phyloP scores from a whole-genome alignment of 2,329 filamentous ascomycete genomes.

The Trichoderma atroviride region DNA sequence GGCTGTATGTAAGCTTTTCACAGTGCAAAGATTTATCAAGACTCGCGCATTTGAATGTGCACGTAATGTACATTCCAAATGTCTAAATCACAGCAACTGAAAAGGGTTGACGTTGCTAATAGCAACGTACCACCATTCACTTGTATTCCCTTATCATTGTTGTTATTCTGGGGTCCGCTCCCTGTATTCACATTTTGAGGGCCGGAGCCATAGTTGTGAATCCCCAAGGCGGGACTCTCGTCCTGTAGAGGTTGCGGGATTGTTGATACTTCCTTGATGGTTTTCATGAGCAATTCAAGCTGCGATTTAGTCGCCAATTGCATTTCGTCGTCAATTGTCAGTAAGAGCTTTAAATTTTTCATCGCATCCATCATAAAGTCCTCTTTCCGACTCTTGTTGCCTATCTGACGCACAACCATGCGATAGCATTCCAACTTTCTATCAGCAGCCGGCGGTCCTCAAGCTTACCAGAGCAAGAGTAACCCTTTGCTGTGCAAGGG shows the following conservation, averaged over 20 bases:
- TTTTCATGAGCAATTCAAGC: background rate
- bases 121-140: background rate
- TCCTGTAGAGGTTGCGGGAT: background rate
- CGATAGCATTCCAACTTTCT: background rate
- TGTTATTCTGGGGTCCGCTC: background rate
- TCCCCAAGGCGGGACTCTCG: background rate
- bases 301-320: background rate
- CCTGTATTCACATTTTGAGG: background rate
- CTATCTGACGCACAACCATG: background rate
- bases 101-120: background rate
- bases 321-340: background rate
- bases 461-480: too few relatives aligned
- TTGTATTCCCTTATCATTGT: background rate
- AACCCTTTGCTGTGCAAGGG: too few relatives aligned
- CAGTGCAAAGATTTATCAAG: too few relatives aligned
- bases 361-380: background rate
- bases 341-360: background rate
- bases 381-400: background rate
- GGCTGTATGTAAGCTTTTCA: too few relatives aligned
- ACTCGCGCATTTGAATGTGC: too few relatives aligned
- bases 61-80: background rate
- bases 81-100: background rate
- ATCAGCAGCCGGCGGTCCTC: too few relatives aligned
- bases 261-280: background rate
- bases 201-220: background rate